phyloP scores from a whole-genome alignment of 2,329 filamentous ascomycete genomes.

The Trichoderma afroharzianum region DNA sequence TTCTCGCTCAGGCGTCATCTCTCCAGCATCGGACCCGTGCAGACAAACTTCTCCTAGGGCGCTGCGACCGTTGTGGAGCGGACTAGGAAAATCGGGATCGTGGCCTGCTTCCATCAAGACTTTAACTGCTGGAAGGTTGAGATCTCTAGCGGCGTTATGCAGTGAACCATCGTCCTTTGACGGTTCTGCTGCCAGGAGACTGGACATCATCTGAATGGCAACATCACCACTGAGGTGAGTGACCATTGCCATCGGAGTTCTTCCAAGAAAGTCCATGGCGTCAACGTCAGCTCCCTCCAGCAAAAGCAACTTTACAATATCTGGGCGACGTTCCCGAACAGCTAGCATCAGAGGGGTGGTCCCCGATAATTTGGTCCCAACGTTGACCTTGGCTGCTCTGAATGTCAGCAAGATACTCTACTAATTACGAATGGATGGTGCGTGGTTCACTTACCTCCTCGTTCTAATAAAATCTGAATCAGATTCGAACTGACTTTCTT shows the following conservation, averaged over 20 bases:
- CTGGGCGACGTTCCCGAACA: conserved; percentile 52
- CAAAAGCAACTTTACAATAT: conserved; percentile 55
- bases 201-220: conserved; percentile 51
- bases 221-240: conserved; percentile 52
- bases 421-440: neutral
- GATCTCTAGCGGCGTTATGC: conserved; percentile 59
- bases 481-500: conserved; percentile 58
- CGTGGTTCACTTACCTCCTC: conserved; percentile 32
- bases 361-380: conserved; percentile 48
- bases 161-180: conserved; percentile 62
- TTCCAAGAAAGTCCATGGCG: conserved; percentile 52
- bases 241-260: conserved; percentile 58
- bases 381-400: conserved; percentile 52
- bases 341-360: conserved; percentile 59
- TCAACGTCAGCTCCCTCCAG: conserved; percentile 58
- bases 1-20: conserved; percentile 45
- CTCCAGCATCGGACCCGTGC: conserved; percentile 46
- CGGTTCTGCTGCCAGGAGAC: conserved; percentile 53
- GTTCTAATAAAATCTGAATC: conserved; percentile 54
- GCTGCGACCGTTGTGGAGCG: conserved; percentile 58
- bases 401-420: conserved; percentile 18
- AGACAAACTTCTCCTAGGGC: conserved; percentile 62
- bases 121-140: conserved; percentile 55
- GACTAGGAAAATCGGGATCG: conserved; percentile 62
- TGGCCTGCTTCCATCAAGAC: conserved; percentile 58